Evolutionary conservation across 306 rosid genomes (phyloP), one percentile per base, ranked within the genome.

Genomic region (Vachellia collinsii): DNA sequence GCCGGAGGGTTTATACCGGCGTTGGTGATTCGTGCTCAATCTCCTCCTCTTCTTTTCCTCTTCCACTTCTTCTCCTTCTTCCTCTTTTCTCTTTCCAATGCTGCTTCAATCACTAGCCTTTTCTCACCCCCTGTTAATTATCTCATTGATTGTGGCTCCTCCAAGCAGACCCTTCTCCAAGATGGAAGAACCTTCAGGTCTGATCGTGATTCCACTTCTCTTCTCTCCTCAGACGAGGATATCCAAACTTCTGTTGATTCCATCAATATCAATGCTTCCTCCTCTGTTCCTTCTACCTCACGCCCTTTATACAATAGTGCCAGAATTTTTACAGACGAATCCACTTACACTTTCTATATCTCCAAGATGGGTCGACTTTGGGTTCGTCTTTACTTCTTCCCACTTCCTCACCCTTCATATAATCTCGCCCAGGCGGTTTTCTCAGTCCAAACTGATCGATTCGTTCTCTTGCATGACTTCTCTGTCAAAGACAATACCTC

Each of bases 331-430:
- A 19, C 59, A 7, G 85, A 81, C 8, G 83, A 85, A 44, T 88
- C 98, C 20, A 82, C 81, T 10, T 94, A 83, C 77, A 85, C 85
- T 3, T 94, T 91, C 75, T 87, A 85, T 81, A 85, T 94, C 43
- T 82, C 97, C 38, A 81, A 85, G 37, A 13, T 85, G 0, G 97
- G 95, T 36, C 44, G 87, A 43, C 87, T 92, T 74, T 94, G 92
- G 91, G 23, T 94, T 74, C 97, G 98, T 19, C 97, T 94, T 19
- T 90, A 91, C 90, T 92, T 92, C 87, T 89, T 77, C 81, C 91
- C 97, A 37, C 83, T 94, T 42, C 77, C 83, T 3, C 79, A 90
- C 75, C 77, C 87, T 29, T 70, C 86, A 0, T 88, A 83, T 29
- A 85, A 92, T 85, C 91, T 94, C 34, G 66, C 84, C 12, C 73